Percentiles rank a stretch among this genome's conserved stretches.
Conservation (phyloP, 108 stramenopile species). For the Pseudonitzschia multistriata region DNA sequence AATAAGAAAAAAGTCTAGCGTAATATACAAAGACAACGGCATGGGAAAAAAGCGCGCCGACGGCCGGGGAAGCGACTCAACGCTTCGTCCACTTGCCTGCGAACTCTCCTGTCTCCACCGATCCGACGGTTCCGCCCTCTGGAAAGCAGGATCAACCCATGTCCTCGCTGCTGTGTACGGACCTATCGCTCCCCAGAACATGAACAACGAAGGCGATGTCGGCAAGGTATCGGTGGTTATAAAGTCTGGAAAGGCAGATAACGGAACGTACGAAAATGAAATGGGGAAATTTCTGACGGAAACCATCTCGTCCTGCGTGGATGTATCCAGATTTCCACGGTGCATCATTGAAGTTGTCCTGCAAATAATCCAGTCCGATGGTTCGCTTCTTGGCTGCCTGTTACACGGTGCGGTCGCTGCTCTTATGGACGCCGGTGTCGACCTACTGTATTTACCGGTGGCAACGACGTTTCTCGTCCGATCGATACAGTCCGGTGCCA, state of each 20-base stretch:
- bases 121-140: constrained; percentile 82
- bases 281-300: constrained; percentile 56
- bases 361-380: constrained; percentile 75
- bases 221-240: constrained; percentile 63
- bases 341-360: constrained; percentile 59
- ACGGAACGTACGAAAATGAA: constrained; percentile 44
- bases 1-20: too few species aligned
- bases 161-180: constrained; percentile 88
- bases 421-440: constrained; percentile 84
- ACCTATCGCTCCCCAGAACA: constrained; percentile 77
- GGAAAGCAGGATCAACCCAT: constrained; percentile 77
- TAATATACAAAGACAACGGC: constrained; percentile 2
- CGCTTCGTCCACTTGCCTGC: constrained; percentile 80
- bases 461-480: constrained; percentile 66
- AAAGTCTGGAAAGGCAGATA: constrained; percentile 44
- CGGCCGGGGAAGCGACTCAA: constrained; percentile 42
- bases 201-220: constrained; percentile 34
- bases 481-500: not conserved
- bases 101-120: constrained; percentile 75
- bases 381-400: constrained; percentile 56
- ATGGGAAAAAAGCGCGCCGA: constrained; percentile 27
- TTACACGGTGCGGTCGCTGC: constrained; percentile 81
- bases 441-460: constrained; percentile 73
- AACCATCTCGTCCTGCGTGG: constrained; percentile 50
- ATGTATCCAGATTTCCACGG: constrained; percentile 56